phyloP scores from a whole-genome alignment of 352 stramenopile genomes.

The Blastocystis sp. region DNA sequence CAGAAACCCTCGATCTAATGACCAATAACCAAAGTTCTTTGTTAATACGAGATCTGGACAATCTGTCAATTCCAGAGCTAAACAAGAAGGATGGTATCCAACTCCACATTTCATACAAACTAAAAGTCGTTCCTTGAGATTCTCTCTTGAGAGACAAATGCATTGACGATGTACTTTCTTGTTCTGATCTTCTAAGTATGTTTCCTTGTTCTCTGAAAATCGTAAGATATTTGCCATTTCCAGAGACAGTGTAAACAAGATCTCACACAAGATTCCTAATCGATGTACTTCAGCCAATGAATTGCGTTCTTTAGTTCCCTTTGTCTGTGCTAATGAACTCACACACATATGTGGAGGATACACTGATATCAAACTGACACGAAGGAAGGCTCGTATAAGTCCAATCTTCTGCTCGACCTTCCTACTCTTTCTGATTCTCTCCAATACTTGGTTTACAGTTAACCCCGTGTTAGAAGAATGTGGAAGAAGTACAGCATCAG shows the following conservation, averaged over 20 bases:
- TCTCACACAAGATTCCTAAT: not conserved
- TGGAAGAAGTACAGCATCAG: not conserved
- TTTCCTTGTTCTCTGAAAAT: not conserved
- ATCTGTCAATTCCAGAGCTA: not conserved
- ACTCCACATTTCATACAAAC: constrained; percentile 8
- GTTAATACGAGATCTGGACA: constrained; percentile 14
- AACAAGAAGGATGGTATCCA: constrained; percentile 25
- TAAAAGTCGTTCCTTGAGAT: not conserved
- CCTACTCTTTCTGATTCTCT: not conserved
- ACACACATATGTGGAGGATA: constrained; percentile 6
- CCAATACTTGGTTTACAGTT: not conserved
- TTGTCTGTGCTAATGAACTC: not conserved
- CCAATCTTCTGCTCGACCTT: not conserved
- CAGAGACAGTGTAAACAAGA: not conserved
- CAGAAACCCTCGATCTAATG: constrained; percentile 3
- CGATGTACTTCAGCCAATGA: not conserved
- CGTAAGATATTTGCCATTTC: not conserved
- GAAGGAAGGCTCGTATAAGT: not conserved
- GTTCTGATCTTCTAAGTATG: not conserved
- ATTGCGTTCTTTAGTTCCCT: not conserved
- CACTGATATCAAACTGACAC: not conserved
- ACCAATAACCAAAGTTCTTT: constrained; percentile 41
- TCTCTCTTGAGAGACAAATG: constrained; percentile 10
- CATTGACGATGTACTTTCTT: not conserved
- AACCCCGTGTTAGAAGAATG: not conserved